Base-by-base conservation (phyloP, 345 rosid species). In the thale cress (Arabidopsis thaliana) region DNA sequence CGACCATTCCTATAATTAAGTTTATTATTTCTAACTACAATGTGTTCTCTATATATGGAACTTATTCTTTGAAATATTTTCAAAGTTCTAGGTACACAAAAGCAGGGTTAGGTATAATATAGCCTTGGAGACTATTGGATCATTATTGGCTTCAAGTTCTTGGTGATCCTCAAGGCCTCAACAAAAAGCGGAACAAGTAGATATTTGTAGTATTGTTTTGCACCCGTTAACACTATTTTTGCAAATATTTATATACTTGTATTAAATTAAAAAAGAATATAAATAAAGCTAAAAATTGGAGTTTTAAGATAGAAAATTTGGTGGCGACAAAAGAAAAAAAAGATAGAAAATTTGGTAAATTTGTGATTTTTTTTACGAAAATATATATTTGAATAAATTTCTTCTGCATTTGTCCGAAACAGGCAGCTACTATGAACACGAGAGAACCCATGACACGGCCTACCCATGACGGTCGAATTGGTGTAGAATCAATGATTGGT, bases 401-500 rank as follows among this genome's bases (percentile, higher is more conserved):
- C 8, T 55, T 55, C 16, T 6, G 20, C 9, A 4, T 6, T 4
- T 6, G 22, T 0, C 11, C 22, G 9, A 56, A 56, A 32, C 11
- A 5, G 59, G 60, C 60, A 56, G 40, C 40, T 22, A 56, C 40
- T 13, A 32, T 41, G 11, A 46, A 64, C 40, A 36, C 1, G 36
- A 67, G n/a, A n/a, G 49, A 67, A 51, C 8, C 48, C 59, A 51
- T 8, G 48, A 14, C 12, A 6, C 1, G 38, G 38, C 38, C 38
- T 36, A 36, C 38, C 38, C 60, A 51, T 25, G 50, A n/a, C 25
- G 13, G 51, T 41, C 30, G 62, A 50, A 50, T 50, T 36, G 36
- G 59, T 37, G 71, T 13, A 45, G 8, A 56, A 69, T 41, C 33
- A 55, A 56, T 55, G 53, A 69, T 55, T 69, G 73, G 73, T 6